A percentile compares a stretch with the other conserved stretches of the same genome.
These are phyloP conservation scores for Moricandia moricandioides DNA, from an alignment of 345 rosid species.

Conservation along the genomic window DNA sequence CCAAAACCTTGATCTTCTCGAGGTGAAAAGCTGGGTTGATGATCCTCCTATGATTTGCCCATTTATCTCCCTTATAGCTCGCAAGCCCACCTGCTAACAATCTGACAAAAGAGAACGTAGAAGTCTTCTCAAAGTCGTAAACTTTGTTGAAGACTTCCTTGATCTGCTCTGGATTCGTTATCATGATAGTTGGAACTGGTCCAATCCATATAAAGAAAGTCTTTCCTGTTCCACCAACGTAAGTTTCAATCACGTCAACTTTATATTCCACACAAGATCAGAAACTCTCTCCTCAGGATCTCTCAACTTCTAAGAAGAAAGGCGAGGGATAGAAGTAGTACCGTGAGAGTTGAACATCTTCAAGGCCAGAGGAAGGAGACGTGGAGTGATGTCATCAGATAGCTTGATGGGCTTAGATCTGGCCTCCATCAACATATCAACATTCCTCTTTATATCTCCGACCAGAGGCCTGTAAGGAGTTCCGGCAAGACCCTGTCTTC, in stretches of 20 bases:
- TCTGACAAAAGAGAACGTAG: slow-evolving; percentile 32
- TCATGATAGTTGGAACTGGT: slow-evolving; percentile 39
- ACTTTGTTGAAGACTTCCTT: slow-evolving; percentile 40
- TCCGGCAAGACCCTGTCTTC: slow-evolving; percentile 47
- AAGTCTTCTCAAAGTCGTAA: slow-evolving; percentile 36
- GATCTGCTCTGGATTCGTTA: slow-evolving; percentile 41
- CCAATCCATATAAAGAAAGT: slow-evolving; percentile 47
- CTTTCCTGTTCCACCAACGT: slow-evolving; percentile 41
- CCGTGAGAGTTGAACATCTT: slow-evolving; percentile 38
- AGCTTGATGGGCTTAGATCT: slow-evolving; percentile 34
- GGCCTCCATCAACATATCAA: slow-evolving; percentile 30
- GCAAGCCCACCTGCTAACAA: slow-evolving; percentile 39
- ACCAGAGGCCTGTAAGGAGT: slow-evolving; percentile 37
- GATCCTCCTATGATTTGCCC: slow-evolving; percentile 51
- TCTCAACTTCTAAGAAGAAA: not conserved
- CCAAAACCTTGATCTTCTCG: slow-evolving; percentile 50
- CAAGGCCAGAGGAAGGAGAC: slow-evolving; percentile 40
- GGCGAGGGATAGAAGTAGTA: slow-evolving; percentile 1
- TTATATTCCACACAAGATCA: slow-evolving; percentile 6
- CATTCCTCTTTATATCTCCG: slow-evolving; percentile 44
- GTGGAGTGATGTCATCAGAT: slow-evolving; percentile 40
- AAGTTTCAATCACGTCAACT: slow-evolving; percentile 9
- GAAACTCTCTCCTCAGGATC: not conserved
- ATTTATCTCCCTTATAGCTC: slow-evolving; percentile 41
- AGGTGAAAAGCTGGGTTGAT: slow-evolving; percentile 52